phyloP scores from a whole-genome alignment of 495 filamentous ascomycete genomes.

The Lasiosphaeria ovina region DNA sequence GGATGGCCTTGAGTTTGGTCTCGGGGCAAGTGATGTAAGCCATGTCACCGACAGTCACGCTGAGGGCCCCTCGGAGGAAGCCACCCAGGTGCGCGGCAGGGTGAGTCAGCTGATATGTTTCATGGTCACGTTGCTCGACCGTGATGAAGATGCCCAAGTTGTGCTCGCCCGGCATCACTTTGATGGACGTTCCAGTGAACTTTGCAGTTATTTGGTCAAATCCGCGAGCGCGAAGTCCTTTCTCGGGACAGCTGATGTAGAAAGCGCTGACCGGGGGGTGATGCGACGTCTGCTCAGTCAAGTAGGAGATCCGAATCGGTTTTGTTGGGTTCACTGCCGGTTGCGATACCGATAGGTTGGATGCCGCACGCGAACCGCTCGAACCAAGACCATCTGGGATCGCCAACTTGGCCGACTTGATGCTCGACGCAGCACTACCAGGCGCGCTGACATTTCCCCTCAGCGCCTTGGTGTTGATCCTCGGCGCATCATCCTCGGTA shows the following conservation, averaged over 20 bases:
- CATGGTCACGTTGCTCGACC: conserved; percentile 72
- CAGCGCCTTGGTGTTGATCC: conserved; percentile 43
- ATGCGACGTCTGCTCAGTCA: conserved; percentile 98
- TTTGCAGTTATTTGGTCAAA: conserved; percentile 97
- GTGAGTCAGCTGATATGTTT: conserved; percentile 93
- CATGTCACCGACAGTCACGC: conserved; percentile 81
- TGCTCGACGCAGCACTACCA: conserved; percentile 48
- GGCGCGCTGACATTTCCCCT: conserved; percentile 29
- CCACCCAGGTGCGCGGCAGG: conserved; percentile 91
- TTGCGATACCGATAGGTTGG: conserved; percentile 45
- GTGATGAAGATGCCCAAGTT: conserved; percentile 96
- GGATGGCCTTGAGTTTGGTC: conserved; percentile 83
- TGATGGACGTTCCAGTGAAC: conserved; percentile 92
- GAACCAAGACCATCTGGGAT: conserved; percentile 26
- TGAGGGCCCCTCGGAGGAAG: conserved; percentile 75
- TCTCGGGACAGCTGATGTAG: conserved; percentile 88
- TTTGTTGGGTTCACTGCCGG: conserved; percentile 39
- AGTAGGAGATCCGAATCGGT: conserved; percentile 77
- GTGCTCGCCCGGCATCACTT: conserved; percentile 85
- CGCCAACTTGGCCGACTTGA: conserved; percentile 43
- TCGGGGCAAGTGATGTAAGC: conserved; percentile 83
- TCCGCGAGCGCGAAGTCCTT: conserved; percentile 81
- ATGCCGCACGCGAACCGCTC: conserved; percentile 35
- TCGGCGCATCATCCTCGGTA: conserved; percentile 64
- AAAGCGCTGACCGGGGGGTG: conserved; percentile 97